Percentiles rank a stretch among this genome's conserved stretches.
These are phyloP conservation scores for Pharnaceum exiguum DNA, from an alignment of 148 eudicot genomes.

Conservation along the genomic window DNA sequence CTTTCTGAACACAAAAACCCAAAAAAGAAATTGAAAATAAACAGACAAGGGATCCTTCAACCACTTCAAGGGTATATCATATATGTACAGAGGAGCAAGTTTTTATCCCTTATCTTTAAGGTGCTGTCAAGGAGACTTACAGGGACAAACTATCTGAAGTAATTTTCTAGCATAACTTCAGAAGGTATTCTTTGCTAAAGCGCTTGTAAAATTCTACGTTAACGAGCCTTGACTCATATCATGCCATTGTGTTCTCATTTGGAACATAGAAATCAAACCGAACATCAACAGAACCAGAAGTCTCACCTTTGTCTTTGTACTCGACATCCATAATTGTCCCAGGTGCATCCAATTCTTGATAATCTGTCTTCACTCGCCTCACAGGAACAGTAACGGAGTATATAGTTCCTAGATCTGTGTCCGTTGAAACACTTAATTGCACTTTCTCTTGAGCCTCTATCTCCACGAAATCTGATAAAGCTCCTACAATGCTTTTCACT, in stretches of 20 bases:
- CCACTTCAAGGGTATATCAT: constrained; percentile 9
- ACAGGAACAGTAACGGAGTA: constrained; percentile 97
- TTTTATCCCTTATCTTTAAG: too few species aligned
- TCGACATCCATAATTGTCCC: constrained; percentile 74
- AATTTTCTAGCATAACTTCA: neutral
- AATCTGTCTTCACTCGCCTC: constrained; percentile 78
- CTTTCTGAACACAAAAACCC: neutral
- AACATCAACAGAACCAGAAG: constrained; percentile 89
- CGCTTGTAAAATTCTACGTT: constrained; percentile 9
- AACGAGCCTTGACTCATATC: neutral
- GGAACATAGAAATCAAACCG: constrained; percentile 89
- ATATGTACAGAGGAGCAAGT: constrained; percentile 20
- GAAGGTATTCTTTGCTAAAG: neutral
- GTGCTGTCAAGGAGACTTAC: neutral
- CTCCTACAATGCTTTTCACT: constrained; percentile 71
- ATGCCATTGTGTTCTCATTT: constrained; percentile 35
- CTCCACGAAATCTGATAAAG: constrained; percentile 87
- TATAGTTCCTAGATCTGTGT: constrained; percentile 72
- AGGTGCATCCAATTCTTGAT: constrained; percentile 64
- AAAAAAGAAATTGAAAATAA: neutral
- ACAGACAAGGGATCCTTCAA: neutral
- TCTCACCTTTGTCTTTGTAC: constrained; percentile 77
- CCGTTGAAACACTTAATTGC: constrained; percentile 76
- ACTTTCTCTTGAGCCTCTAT: constrained; percentile 91
- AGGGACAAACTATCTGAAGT: neutral